Base-by-base conservation (phyloP, 2,329 filamentous ascomycete species). In the Scedosporium minutisporum region DNA sequence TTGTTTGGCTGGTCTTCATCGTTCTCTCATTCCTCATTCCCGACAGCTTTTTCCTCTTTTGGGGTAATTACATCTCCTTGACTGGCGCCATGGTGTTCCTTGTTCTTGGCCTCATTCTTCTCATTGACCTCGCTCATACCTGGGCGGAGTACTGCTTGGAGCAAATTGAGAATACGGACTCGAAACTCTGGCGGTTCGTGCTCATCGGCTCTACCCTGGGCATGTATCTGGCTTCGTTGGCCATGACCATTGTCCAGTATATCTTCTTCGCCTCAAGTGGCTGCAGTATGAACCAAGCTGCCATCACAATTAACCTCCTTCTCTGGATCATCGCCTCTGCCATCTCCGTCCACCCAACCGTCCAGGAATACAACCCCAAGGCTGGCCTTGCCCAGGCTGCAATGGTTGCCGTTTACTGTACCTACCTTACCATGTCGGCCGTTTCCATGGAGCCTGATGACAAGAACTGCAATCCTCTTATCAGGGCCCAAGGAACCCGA, bases 401-500 rank as follows among this genome's bases (percentile, higher is more conserved):
- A 65, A 97, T 97, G 85, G 95, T 99, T 55, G 91, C 93, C 18
- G 85, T 96, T 64, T 99, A 99, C 81, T 99, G 95, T 84, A 97
- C 95, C 53, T 99, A 99, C 72, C 85, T 99, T 62, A 99, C 95
- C 67, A 91, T 99, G 87, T 97, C 93, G 2, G 95, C 95, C 27
- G 95, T 99, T 1, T 96, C 92, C 62, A 97, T 99, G 95, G 93
- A 99, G 70, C 95, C 95, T 0, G 93, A 97, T 74, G 78, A 97
- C 78, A 88, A 90, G 69, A 84, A 90, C 67, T 99, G 95, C 84
- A 99, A 99, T 75, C 95, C 95, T 7, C 82, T 99, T 38, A 82
- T 97, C 65, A 87, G 85, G 61, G 93, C 92, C 6, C 89, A 90
- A 65, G 92, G 91, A 64, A 95, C 93, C 9, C 86, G 95, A 65